Conservation (phyloP, 257 asterid species). For the Eustoma russellianum region DNA sequence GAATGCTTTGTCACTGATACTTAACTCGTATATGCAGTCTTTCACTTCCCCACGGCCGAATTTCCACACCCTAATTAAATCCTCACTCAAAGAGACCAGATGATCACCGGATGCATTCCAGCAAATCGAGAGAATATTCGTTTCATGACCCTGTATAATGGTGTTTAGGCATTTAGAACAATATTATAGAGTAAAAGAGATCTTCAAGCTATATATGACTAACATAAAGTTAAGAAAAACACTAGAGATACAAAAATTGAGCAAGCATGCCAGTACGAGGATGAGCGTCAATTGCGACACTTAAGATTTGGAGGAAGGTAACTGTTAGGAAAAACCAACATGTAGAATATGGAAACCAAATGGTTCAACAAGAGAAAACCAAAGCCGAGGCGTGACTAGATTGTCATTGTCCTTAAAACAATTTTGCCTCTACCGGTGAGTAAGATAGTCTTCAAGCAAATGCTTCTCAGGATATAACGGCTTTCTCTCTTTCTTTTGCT, state of each 20-base stretch:
- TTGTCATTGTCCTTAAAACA: no score
- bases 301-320: background rate
- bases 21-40: conserved; percentile 22
- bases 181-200: background rate
- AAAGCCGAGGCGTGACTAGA: no score
- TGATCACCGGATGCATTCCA: conserved; percentile 30
- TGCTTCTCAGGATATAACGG: no score
- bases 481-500: no score
- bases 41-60: conserved; percentile 21
- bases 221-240: background rate
- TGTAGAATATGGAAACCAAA: no score
- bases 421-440: no score
- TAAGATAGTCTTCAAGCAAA: no score
- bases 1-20: conserved; percentile 20
- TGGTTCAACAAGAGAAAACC: no score
- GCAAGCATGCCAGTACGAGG: no score
- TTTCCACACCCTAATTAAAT: conserved; percentile 28
- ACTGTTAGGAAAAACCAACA: no score
- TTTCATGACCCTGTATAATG: conserved; percentile 21
- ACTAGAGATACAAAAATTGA: background rate
- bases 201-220: background rate
- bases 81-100: conserved; percentile 30
- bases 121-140: conserved; percentile 22
- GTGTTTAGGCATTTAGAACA: background rate
- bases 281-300: no score